Evolutionary conservation across 2,329 filamentous ascomycete genomes (phyloP), one percentile per base, ranked within the genome.

Genomic region (Colletotrichum sidae): DNA sequence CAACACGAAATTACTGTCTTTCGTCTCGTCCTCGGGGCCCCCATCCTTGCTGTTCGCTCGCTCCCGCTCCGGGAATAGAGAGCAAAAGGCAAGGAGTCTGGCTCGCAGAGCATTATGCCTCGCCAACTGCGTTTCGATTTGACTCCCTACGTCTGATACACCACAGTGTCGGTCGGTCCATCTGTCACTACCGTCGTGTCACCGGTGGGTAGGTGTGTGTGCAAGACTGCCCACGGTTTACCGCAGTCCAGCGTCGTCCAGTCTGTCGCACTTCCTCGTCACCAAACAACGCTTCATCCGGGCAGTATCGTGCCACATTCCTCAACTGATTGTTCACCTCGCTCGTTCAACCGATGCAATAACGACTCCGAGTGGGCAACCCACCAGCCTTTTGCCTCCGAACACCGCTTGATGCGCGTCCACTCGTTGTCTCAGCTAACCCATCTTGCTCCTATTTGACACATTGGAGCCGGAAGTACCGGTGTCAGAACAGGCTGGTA

Each of bases 161-260:
- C 62, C 57, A 57, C 46, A 49, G 57, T 47, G 57, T 47, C 34
- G 47, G 52, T 60, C 59, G 63, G 58, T 44, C 59, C 34, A 44
- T 66, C 63, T 66, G 52, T 47, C 58, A 56, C 58, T 42, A 53
- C 58, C 41, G n/a, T 25, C 63, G 59, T 53, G 38, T 54, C 63
- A 66, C 58, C 41, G 52, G 42, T 25, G 49, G 25, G 25, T 25
- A 25, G 25, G 25, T 25, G 52, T 61, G 51, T 55, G 13, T 47
- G n/a, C 49, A 39, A 45, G 13, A 56, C 8, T 25, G 25, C 25
- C 39, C 39, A 42, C n/a, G 37, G 17, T 17, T 17, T 44, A 13
- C n/a, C n/a, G 10, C 55, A 51, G 37, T 25, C 33, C 46, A 33
- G 10, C 55, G 25, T 25, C 25, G 25, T 25, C 25, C 25, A 25